A percentile compares a stretch with the other conserved stretches of the same genome.
phyloP scores from a whole-genome alignment of 768 basidiomycete genomes.

The Phaffia australis region DNA sequence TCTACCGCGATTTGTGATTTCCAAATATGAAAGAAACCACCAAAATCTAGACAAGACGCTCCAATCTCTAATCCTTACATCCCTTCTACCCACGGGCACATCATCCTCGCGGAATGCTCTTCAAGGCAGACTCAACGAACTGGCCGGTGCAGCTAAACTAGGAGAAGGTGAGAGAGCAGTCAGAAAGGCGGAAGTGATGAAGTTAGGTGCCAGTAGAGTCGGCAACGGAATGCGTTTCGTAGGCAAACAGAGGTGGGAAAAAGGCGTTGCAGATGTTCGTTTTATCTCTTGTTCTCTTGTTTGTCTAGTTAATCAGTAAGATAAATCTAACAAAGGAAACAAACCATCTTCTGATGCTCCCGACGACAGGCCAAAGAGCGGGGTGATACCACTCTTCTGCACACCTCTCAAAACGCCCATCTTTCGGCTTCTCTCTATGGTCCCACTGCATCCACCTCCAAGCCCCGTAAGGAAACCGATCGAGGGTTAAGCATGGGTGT shows the following conservation, averaged over 20 bases:
- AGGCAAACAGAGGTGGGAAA: constrained; percentile 30
- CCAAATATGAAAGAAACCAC: background rate
- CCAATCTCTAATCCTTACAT: constrained; percentile 35
- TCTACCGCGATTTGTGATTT: background rate
- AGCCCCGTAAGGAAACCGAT: constrained; percentile 27
- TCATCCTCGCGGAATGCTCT: constrained; percentile 21
- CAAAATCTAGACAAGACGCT: constrained; percentile 35
- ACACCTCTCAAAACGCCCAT: constrained; percentile 16
- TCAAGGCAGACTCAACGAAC: constrained; percentile 26
- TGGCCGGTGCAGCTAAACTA: constrained; percentile 30
- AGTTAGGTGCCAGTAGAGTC: constrained; percentile 30
- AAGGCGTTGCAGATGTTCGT: constrained; percentile 31
- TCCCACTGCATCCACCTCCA: constrained; percentile 24
- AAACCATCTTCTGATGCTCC: background rate
- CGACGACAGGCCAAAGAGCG: constrained; percentile 14
- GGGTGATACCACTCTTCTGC: constrained; percentile 25
- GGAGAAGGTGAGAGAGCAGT: constrained; percentile 32
- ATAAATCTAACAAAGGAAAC: background rate
- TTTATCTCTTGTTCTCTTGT: constrained; percentile 7
- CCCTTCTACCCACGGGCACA: constrained; percentile 31
- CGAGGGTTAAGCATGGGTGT: constrained; percentile 36
- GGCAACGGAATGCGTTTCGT: constrained; percentile 31
- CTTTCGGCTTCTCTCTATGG: constrained; percentile 10
- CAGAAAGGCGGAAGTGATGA: constrained; percentile 26
- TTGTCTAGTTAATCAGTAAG: constrained; percentile 30